These are phyloP conservation scores for Psilocybe cyanescens DNA, from an alignment of 768 basidiomycete species.

Conservation along the genomic window DNA sequence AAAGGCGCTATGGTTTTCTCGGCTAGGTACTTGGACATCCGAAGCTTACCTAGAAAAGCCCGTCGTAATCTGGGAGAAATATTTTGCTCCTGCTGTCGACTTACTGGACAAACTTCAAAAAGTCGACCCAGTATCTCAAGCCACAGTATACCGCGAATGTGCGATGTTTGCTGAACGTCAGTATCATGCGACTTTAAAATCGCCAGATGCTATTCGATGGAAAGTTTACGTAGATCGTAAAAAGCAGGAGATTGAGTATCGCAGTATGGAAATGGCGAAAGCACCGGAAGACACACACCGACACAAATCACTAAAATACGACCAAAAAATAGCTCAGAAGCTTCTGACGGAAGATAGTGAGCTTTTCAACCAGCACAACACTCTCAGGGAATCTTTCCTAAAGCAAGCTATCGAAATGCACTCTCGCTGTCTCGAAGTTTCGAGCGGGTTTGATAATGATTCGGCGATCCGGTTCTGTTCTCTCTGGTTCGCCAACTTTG, in stretches of 20 bases:
- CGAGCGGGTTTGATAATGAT: conserved; percentile 77
- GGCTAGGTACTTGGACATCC: conserved; percentile 89
- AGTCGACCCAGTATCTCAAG: conserved; percentile 29
- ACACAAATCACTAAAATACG: conserved; percentile 21
- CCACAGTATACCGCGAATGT: conserved; percentile 76
- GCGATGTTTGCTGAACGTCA: conserved; percentile 91
- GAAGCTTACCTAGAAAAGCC: conserved; percentile 86
- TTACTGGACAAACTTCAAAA: conserved; percentile 27
- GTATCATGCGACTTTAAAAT: conserved; percentile 70
- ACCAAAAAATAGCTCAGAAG: conserved; percentile 33
- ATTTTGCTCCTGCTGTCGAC: conserved; percentile 67
- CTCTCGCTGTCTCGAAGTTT: conserved; percentile 69
- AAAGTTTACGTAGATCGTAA: conserved; percentile 78
- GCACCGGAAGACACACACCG: conserved; percentile 18
- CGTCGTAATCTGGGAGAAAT: conserved; percentile 65
- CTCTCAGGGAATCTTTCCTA: conserved; percentile 64
- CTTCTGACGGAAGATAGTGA: conserved; percentile 49
- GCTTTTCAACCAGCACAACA: conserved; percentile 57
- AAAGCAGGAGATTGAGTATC: conserved; percentile 63
- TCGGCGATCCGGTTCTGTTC: conserved; percentile 83
- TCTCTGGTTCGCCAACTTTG: conserved; percentile 90
- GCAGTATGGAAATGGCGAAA: conserved; percentile 38
- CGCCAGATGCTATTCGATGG: conserved; percentile 71
- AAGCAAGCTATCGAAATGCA: conserved; percentile 85
- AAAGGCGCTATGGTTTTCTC: conserved; percentile 58